These are phyloP conservation scores for Leishmania turanica DNA, from an alignment of 208 protist species.

Conservation along the genomic window DNA sequence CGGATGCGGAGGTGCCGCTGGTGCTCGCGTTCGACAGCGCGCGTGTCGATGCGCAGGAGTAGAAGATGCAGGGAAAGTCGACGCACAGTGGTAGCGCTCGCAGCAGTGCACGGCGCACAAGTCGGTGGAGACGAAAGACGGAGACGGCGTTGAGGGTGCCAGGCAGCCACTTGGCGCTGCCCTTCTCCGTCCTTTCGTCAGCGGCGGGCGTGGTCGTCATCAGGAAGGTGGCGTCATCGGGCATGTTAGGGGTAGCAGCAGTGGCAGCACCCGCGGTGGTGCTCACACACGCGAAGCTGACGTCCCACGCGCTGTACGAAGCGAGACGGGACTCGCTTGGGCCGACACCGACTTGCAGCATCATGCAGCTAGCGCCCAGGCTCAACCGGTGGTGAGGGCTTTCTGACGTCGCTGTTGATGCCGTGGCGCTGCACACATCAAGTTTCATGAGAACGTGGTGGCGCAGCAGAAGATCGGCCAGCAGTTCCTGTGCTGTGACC, in stretches of 20 bases:
- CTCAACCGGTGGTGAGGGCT: background rate
- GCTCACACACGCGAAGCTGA: conserved; percentile 25
- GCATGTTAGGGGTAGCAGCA: background rate
- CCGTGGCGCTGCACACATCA: background rate
- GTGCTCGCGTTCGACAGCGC: background rate
- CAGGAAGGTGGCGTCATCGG: conserved; percentile 29
- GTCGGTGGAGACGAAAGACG: conserved; percentile 46
- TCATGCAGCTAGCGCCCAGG: background rate
- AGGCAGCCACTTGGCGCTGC: conserved; percentile 19
- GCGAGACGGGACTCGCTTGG: conserved; percentile 33
- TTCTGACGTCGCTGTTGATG: background rate
- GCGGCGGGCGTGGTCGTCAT: conserved; percentile 6
- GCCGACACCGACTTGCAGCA: conserved; percentile 41
- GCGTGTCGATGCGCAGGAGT: background rate
- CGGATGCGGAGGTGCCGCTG: background rate
- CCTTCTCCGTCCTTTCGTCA: background rate
- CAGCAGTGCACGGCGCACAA: conserved; percentile 48
- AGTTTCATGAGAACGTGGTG: conserved; percentile 22
- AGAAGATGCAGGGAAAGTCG: conserved; percentile 23
- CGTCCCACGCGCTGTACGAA: conserved; percentile 38
- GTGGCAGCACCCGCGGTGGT: background rate
- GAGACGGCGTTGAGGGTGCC: conserved; percentile 37
- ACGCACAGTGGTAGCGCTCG: conserved; percentile 47
- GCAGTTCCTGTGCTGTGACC: conserved; percentile 11
- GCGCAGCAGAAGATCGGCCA: conserved; percentile 22